Base-by-base conservation (phyloP, 2,329 filamentous ascomycete species). In the Fusarium nelsonii region DNA sequence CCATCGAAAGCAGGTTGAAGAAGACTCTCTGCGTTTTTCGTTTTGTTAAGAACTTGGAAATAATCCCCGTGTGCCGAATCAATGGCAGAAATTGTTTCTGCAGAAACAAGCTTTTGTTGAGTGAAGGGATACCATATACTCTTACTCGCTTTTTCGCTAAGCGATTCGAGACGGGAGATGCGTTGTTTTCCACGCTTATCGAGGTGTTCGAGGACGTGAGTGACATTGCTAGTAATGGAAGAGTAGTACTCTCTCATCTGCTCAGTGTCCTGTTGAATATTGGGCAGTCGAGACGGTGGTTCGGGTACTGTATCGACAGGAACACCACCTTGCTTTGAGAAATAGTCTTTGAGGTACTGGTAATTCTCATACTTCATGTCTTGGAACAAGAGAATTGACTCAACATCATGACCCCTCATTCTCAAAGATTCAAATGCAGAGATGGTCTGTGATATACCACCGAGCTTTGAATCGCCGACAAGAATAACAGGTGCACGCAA, bases 71-170 rank as follows among this genome's bases (percentile, higher is more conserved):
- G 86, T 0, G 93, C 93, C 0, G 92, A 95, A 76, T 97, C 93
- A 58, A 97, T 94, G 0, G 89, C 85, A 0, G 89, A 85, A 45
- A 97, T 92, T 15, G 88, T 87, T 3, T 88, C 79, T 7, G 87
- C 78, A 0, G 83, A 81, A 69, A 92, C 82, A 50, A 86, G 83
- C 40, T 87, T 87, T 65, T 97, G 93, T 72, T 97, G 93, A 0
- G 92, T 94, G 73, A 97, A 97, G 0, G 93, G 93, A 72, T 95
- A 95, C 93, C 93, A 97, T 37, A 97, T 93, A 4, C 82, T 83
- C 11, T 85, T 76, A 57, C 88, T 82, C 0, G 93, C 92, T 40
- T 85, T 82, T 2, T 79, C 74, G 0, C 88, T 80, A 86, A 95
- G 89, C 2, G 80, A 83, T 34, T 89, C 85, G 0, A 96, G 79